Base-by-base conservation (phyloP, 208 protist genomes). In the Trypanosoma grayi region DNA sequence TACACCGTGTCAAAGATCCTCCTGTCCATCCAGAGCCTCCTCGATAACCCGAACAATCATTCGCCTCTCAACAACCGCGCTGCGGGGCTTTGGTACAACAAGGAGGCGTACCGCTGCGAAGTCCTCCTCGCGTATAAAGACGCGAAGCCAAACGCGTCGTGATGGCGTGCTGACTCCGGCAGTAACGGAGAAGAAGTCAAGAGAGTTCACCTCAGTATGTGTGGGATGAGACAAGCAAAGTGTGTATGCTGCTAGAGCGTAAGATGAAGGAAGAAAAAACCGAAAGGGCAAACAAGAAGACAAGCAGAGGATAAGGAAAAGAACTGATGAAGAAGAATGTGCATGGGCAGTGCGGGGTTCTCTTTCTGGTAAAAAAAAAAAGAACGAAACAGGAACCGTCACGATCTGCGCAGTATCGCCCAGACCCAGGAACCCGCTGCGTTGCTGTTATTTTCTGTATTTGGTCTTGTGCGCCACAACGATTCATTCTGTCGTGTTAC, bases 41-140 rank as follows among this genome's bases (percentile, higher is more conserved):
- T 99, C 0, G 92, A 88, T 57, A 93, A 98, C 50, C 97, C 97
- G 50, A 98, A 98, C 73, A 97, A 97, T 62, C 83, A 98, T 47
- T 97, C 87, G 18, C 97, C 97, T 16, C 82, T 99, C 18, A 99
- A 99, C 79, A 76, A 71, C 16, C 79, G 95, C 43, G 97, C 97
- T 1, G 97, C 97, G 0, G 63, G 69, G 24, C 60, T 98, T 39
- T 99, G 97, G 96, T 41, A 47, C 0, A 80, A 98, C 37, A 73
- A 37, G 34, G 75, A 79, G 66, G 79, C 77, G 61, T 94, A 84
- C 66, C 77, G 78, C 20, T 22, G 56, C 22, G 79, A 81, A 20
- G 87, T 94, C 22, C 70, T 81, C 9, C 51, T 77, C 45, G 85
- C 66, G 0, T 74, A 89, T 70, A 73, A 25, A 51, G 66, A 72